phyloP scores from a whole-genome alignment of 2,329 filamentous ascomycete genomes.

The Amauroascus niger region DNA sequence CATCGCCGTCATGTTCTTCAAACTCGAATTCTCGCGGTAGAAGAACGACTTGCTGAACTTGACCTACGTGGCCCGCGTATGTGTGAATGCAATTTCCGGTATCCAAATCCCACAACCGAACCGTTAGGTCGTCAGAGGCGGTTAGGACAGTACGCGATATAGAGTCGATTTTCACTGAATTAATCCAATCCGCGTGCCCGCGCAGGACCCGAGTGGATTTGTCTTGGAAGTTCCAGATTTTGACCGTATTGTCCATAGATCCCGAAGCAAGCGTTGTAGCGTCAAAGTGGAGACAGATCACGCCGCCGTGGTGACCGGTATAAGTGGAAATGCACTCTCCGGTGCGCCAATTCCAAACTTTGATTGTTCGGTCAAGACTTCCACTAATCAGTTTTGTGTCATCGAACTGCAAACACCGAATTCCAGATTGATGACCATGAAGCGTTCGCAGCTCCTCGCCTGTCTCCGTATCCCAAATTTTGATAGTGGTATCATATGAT shows the following conservation, averaged over 20 bases:
- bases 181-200: slow-evolving; percentile 91
- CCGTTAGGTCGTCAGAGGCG: slow-evolving; percentile 83
- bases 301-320: slow-evolving; percentile 66
- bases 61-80: slow-evolving; percentile 85
- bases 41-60: slow-evolving; percentile 82
- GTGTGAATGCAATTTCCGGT: slow-evolving; percentile 64
- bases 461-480: slow-evolving; percentile 90
- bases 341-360: slow-evolving; percentile 94
- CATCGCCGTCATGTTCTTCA: slow-evolving; percentile 54
- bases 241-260: slow-evolving; percentile 79
- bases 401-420: slow-evolving; percentile 86
- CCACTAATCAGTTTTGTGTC: slow-evolving; percentile 85
- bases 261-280: slow-evolving; percentile 76
- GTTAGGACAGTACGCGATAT: slow-evolving; percentile 79
- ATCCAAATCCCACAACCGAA: slow-evolving; percentile 89
- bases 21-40: slow-evolving; percentile 83
- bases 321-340: slow-evolving; percentile 78
- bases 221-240: slow-evolving; percentile 84
- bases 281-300: slow-evolving; percentile 82
- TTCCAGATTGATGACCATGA: slow-evolving; percentile 67
- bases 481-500: slow-evolving; percentile 89
- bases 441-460: slow-evolving; percentile 80
- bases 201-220: slow-evolving; percentile 69
- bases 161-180: slow-evolving; percentile 80
- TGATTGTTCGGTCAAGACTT: slow-evolving; percentile 75